These are phyloP conservation scores for Scenedesmus sp. DNA, from an alignment of 163 green algal genomes.

Conservation along the genomic window DNA sequence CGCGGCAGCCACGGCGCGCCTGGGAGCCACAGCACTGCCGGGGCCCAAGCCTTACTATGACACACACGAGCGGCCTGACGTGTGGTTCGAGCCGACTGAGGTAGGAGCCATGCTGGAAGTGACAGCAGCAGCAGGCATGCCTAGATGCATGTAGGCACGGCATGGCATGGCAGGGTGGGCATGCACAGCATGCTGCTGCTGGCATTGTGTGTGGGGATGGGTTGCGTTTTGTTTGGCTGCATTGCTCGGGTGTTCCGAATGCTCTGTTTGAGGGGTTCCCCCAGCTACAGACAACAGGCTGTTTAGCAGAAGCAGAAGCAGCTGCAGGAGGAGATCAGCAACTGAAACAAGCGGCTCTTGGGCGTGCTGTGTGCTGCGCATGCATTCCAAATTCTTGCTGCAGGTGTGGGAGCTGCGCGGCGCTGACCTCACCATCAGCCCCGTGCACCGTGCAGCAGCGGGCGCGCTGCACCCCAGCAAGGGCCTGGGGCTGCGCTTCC, in stretches of 20 bases:
- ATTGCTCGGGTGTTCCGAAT: no score
- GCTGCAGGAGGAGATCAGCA: not conserved
- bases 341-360: not conserved
- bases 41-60: slow-evolving; percentile 77
- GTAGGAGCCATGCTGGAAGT: slow-evolving; percentile 46
- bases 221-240: not conserved
- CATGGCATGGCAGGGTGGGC: not conserved
- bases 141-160: not conserved
- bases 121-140: not conserved
- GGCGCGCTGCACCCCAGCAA: slow-evolving; percentile 63
- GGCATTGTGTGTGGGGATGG: not conserved
- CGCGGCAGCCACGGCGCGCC: slow-evolving; percentile 68
- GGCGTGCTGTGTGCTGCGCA: not conserved
- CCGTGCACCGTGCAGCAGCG: slow-evolving; percentile 80
- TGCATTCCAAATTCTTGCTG: not conserved
- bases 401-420: slow-evolving; percentile 87
- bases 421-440: slow-evolving; percentile 90
- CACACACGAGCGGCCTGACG: slow-evolving; percentile 73
- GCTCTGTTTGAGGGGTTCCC: no score
- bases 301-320: not conserved
- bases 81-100: slow-evolving; percentile 92
- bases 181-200: not conserved
- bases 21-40: slow-evolving; percentile 53
- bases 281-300: not conserved
- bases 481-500: slow-evolving; percentile 78